A percentile compares a stretch with the other conserved stretches of the same genome.
Conservation (phyloP, 805 yeast genomes). For the Maudiozyma turicensis region DNA sequence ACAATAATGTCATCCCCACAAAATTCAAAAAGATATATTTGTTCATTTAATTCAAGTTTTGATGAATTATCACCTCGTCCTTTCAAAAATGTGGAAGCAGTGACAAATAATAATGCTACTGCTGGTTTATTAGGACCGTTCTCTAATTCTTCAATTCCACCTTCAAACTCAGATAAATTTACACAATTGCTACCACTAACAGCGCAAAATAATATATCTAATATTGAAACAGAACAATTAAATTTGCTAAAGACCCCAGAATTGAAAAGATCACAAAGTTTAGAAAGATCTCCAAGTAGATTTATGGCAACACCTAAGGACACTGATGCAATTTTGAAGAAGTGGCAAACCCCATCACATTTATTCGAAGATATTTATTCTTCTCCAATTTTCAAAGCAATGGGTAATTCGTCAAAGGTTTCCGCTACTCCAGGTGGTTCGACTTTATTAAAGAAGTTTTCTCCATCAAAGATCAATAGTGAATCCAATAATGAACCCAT, state of each 20-base stretch:
- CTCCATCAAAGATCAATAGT: conserved; percentile 12
- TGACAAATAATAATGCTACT: not conserved
- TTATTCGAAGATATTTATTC: conserved; percentile 26
- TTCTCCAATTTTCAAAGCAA: conserved; percentile 25
- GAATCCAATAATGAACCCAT: conserved; percentile 6
- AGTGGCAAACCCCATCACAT: conserved; percentile 29
- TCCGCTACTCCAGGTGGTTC: conserved; percentile 13
- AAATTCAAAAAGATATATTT: conserved; percentile 22
- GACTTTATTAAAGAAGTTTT: conserved; percentile 6
- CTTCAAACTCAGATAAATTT: conserved; percentile 1
- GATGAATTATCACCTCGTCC: conserved; percentile 23
- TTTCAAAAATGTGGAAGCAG: not conserved
- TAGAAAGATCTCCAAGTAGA: conserved; percentile 19
- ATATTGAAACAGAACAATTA: not conserved
- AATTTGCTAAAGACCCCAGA: conserved; percentile 17
- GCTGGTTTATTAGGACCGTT: conserved; percentile 1
- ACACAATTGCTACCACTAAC: conserved; percentile 1
- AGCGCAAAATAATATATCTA: not conserved
- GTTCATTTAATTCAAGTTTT: conserved; percentile 29
- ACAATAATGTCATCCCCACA: conserved; percentile 12
- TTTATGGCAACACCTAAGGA: conserved; percentile 20
- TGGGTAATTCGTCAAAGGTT: conserved; percentile 11
- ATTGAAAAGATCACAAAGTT: conserved; percentile 7
- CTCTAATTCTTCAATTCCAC: not conserved
- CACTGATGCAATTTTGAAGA: conserved; percentile 14